Evolutionary conservation across 1,139 yeast genomes (phyloP), one percentile per base, ranked within the genome.

Genomic region (Lodderomyces theae): DNA sequence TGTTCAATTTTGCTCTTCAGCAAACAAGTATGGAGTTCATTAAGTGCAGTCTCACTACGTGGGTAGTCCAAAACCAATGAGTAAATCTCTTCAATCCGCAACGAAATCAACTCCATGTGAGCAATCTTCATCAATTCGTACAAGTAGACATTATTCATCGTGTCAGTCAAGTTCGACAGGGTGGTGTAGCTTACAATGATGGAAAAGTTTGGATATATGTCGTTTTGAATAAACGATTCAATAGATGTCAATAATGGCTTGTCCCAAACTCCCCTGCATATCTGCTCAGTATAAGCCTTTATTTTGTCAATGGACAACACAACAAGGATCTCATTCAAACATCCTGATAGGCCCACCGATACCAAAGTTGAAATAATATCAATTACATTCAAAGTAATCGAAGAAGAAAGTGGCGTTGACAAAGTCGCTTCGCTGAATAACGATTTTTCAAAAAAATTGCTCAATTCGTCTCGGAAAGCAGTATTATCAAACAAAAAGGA

Each of bases 81-180:
- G 53, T 76, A 86, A 15, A 86, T 74, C 55, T 90, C 95, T 1
- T 58, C 53, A 1, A 77, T 79, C 43, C 96, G 59, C 26, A 81
- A 57, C 16, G 69, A 61, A 0, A 77, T 70, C 25, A 80, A 54
- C 46, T 76, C 77, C 45, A 62, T 67, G 46, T 70, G 61, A 44
- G 77, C 62, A 15, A 75, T 66, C 39, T 62, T 61, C n/a, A 63
- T 56, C 30, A 72, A 53, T 36, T 69, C 66, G 35, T 53, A 52
- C 13, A 61, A 51, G 40, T 61, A 58, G 8, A 50, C 38, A 23
- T 52, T 50, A 12, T 57, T 48, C 29, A 49, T 37, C 2, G 53
- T 44, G 23, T 48, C 49, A 2, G 52, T 41, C 17, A 38, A 30
- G 18, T 38, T 44, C 9, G 41, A 28, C 8, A 39, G 34, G 4